Evolutionary conservation across 306 rosid genomes (phyloP).

Genomic region (Medicago arabica): DNA sequence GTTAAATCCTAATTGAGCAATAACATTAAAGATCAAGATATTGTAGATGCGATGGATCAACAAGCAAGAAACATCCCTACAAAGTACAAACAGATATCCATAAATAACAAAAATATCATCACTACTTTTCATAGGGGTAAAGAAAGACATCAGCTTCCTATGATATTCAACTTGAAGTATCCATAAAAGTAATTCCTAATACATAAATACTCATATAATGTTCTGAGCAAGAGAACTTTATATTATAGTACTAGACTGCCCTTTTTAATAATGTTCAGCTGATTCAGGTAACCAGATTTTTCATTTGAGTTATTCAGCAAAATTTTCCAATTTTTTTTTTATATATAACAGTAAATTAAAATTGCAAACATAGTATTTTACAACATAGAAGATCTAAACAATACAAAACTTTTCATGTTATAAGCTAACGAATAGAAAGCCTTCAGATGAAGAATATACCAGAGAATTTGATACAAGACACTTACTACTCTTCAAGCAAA

Average conservation of each 20-base stretch:
- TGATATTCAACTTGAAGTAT: slow-evolving; percentile 11
- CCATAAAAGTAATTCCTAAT: not conserved
- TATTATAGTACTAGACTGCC: slow-evolving; percentile 2
- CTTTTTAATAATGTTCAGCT: slow-evolving; percentile 9
- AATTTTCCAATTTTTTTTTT: slow-evolving; percentile 11
- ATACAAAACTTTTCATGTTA: not conserved
- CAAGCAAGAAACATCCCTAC: slow-evolving; percentile 9
- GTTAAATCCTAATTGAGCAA: not conserved
- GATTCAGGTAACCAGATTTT: slow-evolving; percentile 14
- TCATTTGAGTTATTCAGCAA: slow-evolving; percentile 3
- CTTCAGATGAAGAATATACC: slow-evolving; percentile 37
- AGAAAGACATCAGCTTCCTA: not conserved
- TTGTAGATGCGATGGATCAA: slow-evolving; percentile 9
- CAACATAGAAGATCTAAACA: slow-evolving; percentile 23
- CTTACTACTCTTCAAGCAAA: slow-evolving; percentile 62
- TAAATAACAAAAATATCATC: not conserved
- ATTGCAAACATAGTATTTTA: slow-evolving; percentile 20
- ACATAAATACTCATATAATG: slow-evolving; percentile 1
- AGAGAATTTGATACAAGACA: slow-evolving; percentile 28
- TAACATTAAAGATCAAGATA: slow-evolving; percentile 1
- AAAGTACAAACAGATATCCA: slow-evolving; percentile 15
- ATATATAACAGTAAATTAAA: slow-evolving; percentile 1
- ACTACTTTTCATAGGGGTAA: not conserved
- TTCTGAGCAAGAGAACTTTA: not conserved
- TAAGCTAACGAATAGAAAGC: slow-evolving; percentile 29